These are phyloP conservation scores for Gymnopus androsaceus DNA, from an alignment of 1,284 basidiomycete genomes.

Conservation along the genomic window DNA sequence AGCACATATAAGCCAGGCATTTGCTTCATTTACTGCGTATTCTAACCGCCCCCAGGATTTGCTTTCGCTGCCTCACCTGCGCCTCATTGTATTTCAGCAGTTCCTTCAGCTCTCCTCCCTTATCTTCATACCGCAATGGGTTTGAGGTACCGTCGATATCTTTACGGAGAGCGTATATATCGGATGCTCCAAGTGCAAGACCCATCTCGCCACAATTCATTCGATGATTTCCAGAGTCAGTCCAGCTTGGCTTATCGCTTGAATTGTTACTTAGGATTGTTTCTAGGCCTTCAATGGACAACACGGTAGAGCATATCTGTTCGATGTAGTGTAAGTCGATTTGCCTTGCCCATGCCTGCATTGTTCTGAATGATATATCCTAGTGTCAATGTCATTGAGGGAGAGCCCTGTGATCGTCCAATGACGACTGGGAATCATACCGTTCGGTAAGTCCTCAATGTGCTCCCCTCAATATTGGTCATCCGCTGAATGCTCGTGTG, in stretches of 20 bases:
- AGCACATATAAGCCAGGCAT: constrained; percentile 3
- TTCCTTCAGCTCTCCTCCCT: neutral
- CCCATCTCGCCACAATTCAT: constrained; percentile 92
- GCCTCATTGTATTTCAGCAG: neutral
- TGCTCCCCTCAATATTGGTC: no score
- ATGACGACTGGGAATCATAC: constrained; percentile 98
- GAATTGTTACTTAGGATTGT: neutral
- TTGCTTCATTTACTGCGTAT: constrained; percentile 7
- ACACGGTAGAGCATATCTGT: constrained; percentile 92
- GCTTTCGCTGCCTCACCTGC: neutral
- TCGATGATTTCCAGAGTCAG: constrained; percentile 89
- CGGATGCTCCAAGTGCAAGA: constrained; percentile 88
- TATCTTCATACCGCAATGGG: constrained; percentile 57
- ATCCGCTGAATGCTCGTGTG: no score
- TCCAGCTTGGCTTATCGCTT: constrained; percentile 1
- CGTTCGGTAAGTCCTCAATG: no score
- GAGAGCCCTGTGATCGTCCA: constrained; percentile 85
- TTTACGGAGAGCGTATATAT: constrained; percentile 88
- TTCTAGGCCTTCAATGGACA: constrained; percentile 89
- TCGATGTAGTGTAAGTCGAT: constrained; percentile 81
- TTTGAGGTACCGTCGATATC: constrained; percentile 87
- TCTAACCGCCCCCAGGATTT: constrained; percentile 5
- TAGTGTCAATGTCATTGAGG: constrained; percentile 88
- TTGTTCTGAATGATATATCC: constrained; percentile 15
- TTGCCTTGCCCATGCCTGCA: constrained; percentile 14